phyloP scores from a whole-genome alignment of 1,284 basidiomycete species.

The Fomitopsis palustris region DNA sequence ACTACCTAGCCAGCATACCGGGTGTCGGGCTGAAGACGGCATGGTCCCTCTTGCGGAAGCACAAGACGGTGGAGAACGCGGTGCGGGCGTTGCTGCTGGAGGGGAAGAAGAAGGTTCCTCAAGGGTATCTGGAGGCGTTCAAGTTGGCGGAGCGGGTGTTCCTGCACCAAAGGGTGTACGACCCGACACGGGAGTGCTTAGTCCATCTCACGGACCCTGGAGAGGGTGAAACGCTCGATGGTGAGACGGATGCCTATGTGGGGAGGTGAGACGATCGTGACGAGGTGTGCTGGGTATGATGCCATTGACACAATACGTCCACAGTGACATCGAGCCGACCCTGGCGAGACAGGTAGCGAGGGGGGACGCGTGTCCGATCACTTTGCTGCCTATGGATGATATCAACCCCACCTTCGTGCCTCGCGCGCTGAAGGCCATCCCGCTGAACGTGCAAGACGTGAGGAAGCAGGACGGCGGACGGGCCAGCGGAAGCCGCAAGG shows the following conservation, averaged over 20 bases:
- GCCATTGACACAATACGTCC: conserved; percentile 4
- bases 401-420: conserved; percentile 72
- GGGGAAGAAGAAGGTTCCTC: conserved; percentile 82
- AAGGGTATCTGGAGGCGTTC: conserved; percentile 72
- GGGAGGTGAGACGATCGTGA: conserved; percentile 57
- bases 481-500: conserved; percentile 38
- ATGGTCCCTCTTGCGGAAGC: conserved; percentile 75
- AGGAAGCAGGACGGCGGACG: conserved; percentile 31
- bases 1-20: conserved; percentile 92
- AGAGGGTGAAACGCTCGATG: conserved; percentile 50
- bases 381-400: conserved; percentile 70
- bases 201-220: conserved; percentile 66
- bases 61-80: conserved; percentile 86
- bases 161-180: conserved; percentile 90
- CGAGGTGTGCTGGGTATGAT: conserved; percentile 6
- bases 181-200: conserved; percentile 63
- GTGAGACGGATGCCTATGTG: conserved; percentile 69
- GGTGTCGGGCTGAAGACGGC: conserved; percentile 98
- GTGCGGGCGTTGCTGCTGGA: conserved; percentile 80
- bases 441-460: conserved; percentile 29
- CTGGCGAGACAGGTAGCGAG: conserved; percentile 66
- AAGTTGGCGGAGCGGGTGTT: conserved; percentile 89
- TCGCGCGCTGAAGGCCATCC: conserved; percentile 36
- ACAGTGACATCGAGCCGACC: conserved; percentile 54
- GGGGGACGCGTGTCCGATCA: conserved; percentile 80